Base-by-base conservation (phyloP, 352 stramenopile genomes). In the Phytopythium mirpurense region DNA sequence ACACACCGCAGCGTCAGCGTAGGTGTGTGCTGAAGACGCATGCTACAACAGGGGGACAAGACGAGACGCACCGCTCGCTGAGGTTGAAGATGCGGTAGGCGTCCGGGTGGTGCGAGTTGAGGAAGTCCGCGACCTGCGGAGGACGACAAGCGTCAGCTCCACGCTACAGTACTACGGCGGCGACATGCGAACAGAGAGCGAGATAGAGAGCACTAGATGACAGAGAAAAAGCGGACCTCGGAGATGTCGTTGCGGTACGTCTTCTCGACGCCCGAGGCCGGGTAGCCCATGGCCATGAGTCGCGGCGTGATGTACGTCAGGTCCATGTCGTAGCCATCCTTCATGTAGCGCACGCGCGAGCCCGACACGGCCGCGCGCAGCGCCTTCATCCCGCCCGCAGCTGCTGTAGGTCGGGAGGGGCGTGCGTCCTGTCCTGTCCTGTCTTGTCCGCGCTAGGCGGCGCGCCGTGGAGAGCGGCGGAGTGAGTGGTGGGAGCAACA, bases 361-460 rank as follows among this genome's bases (percentile, higher is more conserved):
- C 83, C 83, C 1, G 83, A 93, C 14, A 93, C 80, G 46, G 63
- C 70, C 21, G 81, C 78, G 45, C 83, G 80, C 46, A 93, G 68
- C 40, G 80, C 78, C 62, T 93, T 91, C 83, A 93, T 93, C 10
- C n/a, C n/a, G n/a, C n/a, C n/a, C n/a, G n/a, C n/a, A n/a, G n/a
- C n/a, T n/a, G n/a, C n/a, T n/a, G n/a, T n/a, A n/a, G n/a, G n/a
- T n/a, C n/a, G n/a, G n/a, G n/a, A n/a, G n/a, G n/a, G n/a, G n/a
- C n/a, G n/a, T n/a, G n/a, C n/a, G n/a, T n/a, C n/a, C n/a, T n/a
- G n/a, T n/a, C n/a, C n/a, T n/a, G n/a, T n/a, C n/a, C n/a, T n/a
- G n/a, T n/a, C n/a, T n/a, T n/a, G n/a, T n/a, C n/a, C n/a, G n/a
- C n/a, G n/a, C n/a, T n/a, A n/a, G n/a, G n/a, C n/a, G n/a, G n/a